Percentiles rank a stretch among this genome's conserved stretches.
Evolutionary conservation across 805 yeast species (phyloP).

Genomic region (Candida argentea): DNA sequence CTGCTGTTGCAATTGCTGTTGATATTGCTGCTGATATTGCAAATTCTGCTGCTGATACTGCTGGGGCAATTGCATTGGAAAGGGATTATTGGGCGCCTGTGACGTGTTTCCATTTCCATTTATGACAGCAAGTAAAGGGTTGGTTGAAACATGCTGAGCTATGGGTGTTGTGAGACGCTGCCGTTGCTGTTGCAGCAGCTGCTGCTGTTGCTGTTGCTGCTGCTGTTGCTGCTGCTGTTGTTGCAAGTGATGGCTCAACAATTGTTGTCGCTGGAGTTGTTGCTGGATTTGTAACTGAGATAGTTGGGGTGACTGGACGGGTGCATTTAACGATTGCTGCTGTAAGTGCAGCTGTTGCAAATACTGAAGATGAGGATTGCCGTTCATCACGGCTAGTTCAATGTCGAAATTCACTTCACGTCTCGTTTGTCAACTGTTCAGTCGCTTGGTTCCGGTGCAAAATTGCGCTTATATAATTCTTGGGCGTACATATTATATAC

Average conservation of each 20-base stretch:
- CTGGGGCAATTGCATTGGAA: conserved; percentile 13
- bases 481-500: too few species aligned
- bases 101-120: conserved; percentile 16
- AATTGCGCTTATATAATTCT: too few species aligned
- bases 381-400: too few species aligned
- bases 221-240: conserved; percentile 19
- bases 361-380: conserved; percentile 34
- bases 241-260: conserved; percentile 22
- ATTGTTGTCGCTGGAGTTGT: conserved; percentile 25
- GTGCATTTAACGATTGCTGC: conserved; percentile 11
- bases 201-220: conserved; percentile 4
- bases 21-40: conserved; percentile 10
- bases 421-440: too few species aligned
- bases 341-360: conserved; percentile 26
- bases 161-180: conserved; percentile 8
- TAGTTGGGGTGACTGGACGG: conserved; percentile 25
- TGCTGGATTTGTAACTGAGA: conserved; percentile 22
- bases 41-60: conserved; percentile 9
- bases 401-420: too few species aligned
- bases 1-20: conserved; percentile 12
- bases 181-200: conserved; percentile 6
- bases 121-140: conserved; percentile 27
- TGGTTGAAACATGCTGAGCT: conserved; percentile 13
- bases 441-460: too few species aligned
- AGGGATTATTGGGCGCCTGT: conserved; percentile 16